Conservation (phyloP, 371 early-diverging fungal genomes). For the Entomophthora muscae region DNA sequence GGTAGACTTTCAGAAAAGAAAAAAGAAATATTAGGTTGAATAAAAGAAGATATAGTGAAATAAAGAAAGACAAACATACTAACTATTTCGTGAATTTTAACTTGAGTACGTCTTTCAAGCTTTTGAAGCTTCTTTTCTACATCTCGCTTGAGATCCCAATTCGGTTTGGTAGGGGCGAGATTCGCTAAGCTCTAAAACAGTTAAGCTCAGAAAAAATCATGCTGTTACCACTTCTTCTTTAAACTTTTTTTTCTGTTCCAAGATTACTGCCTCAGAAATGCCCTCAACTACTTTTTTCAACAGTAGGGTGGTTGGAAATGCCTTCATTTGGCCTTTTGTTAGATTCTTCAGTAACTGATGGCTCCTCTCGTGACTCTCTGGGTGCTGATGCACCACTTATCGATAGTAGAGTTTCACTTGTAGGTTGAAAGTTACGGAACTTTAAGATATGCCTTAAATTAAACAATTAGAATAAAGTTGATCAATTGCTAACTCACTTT, state of each 20-base stretch:
- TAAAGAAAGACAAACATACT: too few relatives aligned
- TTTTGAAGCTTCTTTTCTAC: constrained; percentile 52
- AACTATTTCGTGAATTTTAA: constrained; percentile 56
- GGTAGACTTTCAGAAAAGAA: too few relatives aligned
- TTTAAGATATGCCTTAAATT: constrained; percentile 13
- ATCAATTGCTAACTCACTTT: neutral
- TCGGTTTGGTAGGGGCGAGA: constrained; percentile 66
- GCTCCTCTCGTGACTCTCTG: neutral
- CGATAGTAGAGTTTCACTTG: constrained; percentile 20
- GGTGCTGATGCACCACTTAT: neutral
- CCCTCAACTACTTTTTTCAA: constrained; percentile 37
- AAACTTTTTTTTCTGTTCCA: constrained; percentile 36
- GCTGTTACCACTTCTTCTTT: constrained; percentile 41
- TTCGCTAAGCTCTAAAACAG: constrained; percentile 47
- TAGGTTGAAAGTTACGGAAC: constrained; percentile 40
- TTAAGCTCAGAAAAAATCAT: neutral
- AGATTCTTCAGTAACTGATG: neutral
- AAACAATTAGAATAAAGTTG: too few relatives aligned
- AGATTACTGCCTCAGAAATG: constrained; percentile 32
- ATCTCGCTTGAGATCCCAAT: constrained; percentile 80
- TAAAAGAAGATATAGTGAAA: too few relatives aligned
- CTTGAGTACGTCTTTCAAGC: constrained; percentile 49
- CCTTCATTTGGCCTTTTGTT: constrained; percentile 24
- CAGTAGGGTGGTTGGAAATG: constrained; percentile 24
- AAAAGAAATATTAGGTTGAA: too few relatives aligned